Evolutionary conservation across 805 yeast species (phyloP).

Genomic region (Metschnikowia hibisci): DNA sequence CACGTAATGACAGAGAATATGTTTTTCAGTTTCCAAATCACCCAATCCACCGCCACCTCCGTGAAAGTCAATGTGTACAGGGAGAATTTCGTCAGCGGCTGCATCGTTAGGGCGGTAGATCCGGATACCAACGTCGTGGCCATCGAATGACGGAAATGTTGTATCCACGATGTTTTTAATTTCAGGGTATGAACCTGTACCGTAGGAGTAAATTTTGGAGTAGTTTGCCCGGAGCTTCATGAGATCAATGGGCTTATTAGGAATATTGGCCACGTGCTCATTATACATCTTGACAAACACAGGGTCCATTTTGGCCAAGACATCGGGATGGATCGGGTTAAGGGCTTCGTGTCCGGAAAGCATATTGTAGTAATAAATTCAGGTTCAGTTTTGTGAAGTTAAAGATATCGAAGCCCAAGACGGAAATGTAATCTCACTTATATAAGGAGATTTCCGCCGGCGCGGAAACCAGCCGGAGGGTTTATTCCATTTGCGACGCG

Average conservation of each 20-base stretch:
- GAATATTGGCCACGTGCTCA: conserved; percentile 20
- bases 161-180: conserved; percentile 10
- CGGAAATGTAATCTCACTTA: too few relatives aligned
- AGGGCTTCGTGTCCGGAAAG: conserved; percentile 8
- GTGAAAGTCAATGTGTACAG: conserved; percentile 29
- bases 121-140: conserved; percentile 20
- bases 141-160: conserved; percentile 18
- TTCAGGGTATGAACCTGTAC: conserved; percentile 23
- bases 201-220: conserved; percentile 22
- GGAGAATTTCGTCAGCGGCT: conserved; percentile 16
- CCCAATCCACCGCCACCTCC: conserved; percentile 36
- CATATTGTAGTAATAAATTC: too few relatives aligned
- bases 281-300: conserved; percentile 21
- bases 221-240: conserved; percentile 22
- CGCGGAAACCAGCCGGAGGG: background rate
- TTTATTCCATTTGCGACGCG: background rate
- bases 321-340: conserved; percentile 8
- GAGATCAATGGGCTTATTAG: conserved; percentile 18
- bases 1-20: conserved; percentile 24
- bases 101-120: conserved; percentile 25
- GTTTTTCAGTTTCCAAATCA: conserved; percentile 27
- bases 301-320: conserved; percentile 21
- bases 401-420: background rate
- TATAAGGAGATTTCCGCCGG: background rate
- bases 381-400: background rate